Evolutionary conservation across 441 rosid species (phyloP), one percentile per base, ranked within the genome.

Genomic region (Omphalea diandra): DNA sequence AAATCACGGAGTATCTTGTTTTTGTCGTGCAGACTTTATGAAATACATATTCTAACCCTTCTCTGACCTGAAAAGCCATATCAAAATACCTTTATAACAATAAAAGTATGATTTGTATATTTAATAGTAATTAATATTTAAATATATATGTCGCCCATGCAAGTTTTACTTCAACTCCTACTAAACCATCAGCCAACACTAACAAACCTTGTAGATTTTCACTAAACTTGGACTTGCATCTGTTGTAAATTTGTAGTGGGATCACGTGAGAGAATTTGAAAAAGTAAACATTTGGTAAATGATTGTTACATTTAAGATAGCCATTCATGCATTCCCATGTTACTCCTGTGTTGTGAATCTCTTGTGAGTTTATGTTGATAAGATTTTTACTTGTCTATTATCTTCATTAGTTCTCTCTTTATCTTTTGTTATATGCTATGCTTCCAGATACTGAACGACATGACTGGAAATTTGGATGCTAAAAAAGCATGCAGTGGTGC

Each of bases 401-500:
- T 55, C 9, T 50, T 68, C 15, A 61, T 56, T 72, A 4, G 12
- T n/a, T 9, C 59, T 60, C 27, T 4, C 14, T 5, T 49, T 15
- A 31, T 27, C 35, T 63, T 36, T 73, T 50, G 24, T 49, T 38
- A 10, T 22, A 41, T 27, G 22, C 18, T 32, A 60, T 17, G 24
- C 63, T 59, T 78, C 18, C 75, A 94, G 99, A 94, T 94, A 69
- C 75, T 92, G 75, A 92, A 94, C 35, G 99, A 92, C 77, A 86
- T 89, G 47, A 92, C 97, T 17, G 99, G 98, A 62, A 88, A 87
- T 70, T 80, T 92, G 70, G 97, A 94, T 73, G 99, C 99, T 36
- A 92, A 85, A 67, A 92, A 92, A 64, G 90, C 98, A 3, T 95
- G 99, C 83, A 73, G 65, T 24, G 94, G 88, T 27, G 99, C 99